Percentiles rank a stretch among this genome's conserved stretches.
These are phyloP conservation scores for Francoa sonchifolia DNA, from an alignment of 441 rosid genomes.

Conservation along the genomic window DNA sequence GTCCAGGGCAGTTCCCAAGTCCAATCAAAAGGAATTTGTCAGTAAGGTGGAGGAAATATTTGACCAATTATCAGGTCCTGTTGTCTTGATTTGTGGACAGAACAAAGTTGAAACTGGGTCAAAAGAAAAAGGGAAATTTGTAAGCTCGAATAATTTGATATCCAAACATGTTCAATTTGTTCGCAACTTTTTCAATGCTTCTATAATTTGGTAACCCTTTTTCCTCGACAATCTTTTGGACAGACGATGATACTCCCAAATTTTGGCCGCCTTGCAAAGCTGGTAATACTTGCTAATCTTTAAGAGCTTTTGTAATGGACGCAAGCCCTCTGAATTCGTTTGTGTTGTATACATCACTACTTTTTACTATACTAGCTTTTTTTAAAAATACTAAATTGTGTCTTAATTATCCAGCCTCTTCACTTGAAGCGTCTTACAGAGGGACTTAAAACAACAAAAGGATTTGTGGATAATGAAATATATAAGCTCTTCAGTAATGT, in stretches of 20 bases:
- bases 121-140: constrained; percentile 70
- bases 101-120: constrained; percentile 70
- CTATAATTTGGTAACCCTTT: constrained; percentile 6
- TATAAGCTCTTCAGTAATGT: constrained; percentile 70
- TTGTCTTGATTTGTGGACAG: constrained; percentile 85
- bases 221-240: constrained; percentile 15
- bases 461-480: constrained; percentile 50
- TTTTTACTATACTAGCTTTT: neutral
- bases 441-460: constrained; percentile 45
- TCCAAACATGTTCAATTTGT: too few species aligned
- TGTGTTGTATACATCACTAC: neutral
- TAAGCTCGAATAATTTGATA: constrained; percentile 25
- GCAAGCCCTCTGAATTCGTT: too few species aligned
- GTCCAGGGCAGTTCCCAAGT: constrained; percentile 77
- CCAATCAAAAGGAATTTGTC: constrained; percentile 54
- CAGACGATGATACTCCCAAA: constrained; percentile 88
- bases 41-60: constrained; percentile 54
- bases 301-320: constrained; percentile 1
- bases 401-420: constrained; percentile 53
- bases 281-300: constrained; percentile 42
- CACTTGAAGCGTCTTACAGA: constrained; percentile 62
- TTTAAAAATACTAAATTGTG: neutral
- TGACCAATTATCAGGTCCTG: constrained; percentile 63
- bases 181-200: too few species aligned
- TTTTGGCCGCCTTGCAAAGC: constrained; percentile 65